Evolutionary conservation across 768 basidiomycete species (phyloP), one percentile per base, ranked within the genome.

Genomic region (Tricholoma sp.): DNA sequence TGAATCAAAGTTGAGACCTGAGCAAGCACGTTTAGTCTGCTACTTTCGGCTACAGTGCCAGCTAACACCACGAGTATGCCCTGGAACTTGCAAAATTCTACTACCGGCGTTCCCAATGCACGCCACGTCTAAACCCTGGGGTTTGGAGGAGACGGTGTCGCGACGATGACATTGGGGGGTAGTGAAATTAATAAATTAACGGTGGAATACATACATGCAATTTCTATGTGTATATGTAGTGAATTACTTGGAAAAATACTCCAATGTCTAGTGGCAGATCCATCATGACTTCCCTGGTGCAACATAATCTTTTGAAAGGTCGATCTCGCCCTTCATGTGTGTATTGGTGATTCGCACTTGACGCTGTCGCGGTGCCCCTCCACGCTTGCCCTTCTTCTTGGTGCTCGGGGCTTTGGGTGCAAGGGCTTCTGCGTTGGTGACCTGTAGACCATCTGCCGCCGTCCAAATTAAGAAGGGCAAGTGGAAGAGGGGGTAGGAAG

Each of bases 331-430:
- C 66, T 83, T 89, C 69, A 94, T 72, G 76, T 96, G 94, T 3
- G 88, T 85, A 64, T 96, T 97, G 37, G 92, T 95, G 63, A 96
- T 85, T 64, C 90, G 84, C 55, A 84, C 83, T 66, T 86, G 86
- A 50, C 94, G 81, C 66, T 89, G 86, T 16, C 85, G 77, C 50
- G 83, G 82, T 32, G 82, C 88, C 11, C 84, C 78, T 51, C 89
- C 87, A 63, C 88, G 89, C 63, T 90, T 90, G 65, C 89, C 89
- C 71, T 93, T 95, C 78, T 87, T 94, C 63, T 80, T 81, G 18
- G 66, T 74, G 12, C 78, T 72, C 0, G 82, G 79, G 5, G 78
- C 80, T 65, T 85, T 76, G 19, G 84, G 83, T 16, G 72, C 71
- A 4, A 76, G 76, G 0, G 81, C 67, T 67, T 89, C 84, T 29